Evolutionary conservation across 2,329 filamentous ascomycete species (phyloP), one percentile per base, ranked within the genome.

Genomic region (Colletotrichum viniferum): DNA sequence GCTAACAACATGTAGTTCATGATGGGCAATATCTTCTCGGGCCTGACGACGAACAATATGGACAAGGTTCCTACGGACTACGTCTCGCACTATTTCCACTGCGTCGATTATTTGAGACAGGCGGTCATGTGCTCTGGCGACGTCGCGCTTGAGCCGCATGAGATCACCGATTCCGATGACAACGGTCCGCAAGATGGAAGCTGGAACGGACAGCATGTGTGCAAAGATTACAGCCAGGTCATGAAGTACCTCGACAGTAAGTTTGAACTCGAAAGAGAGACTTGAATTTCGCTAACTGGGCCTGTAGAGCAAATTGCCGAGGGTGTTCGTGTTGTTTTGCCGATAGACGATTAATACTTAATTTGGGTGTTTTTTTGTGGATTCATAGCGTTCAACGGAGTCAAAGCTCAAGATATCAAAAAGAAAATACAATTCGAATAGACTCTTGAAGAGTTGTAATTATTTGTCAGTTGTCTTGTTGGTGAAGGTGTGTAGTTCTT

Each of bases 161-260:
- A 81, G 73, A 83, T 83, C 3, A 83, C 82, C 4, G 85, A 86
- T 72, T 81, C 84, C 0, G 81, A 83, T 63, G 82, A 86, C 61
- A 84, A 84, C 48, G 83, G 85, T 73, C 66, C 84, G 76, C 70
- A 76, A 48, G 80, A 81, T 5, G 85, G 85, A 16, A 85, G 84
- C 21, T 86, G 85, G 85, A 85, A 85, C 67, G 84, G 83, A 1
- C 84, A 84, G 75, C 85, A 86, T 67, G 82, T 86, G 18, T 86
- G 84, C 77, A 84, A 84, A 63, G 81, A 85, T 65, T 84, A 84
- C 78, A 77, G 78, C 71, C 77, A 85, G 63, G 82, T 86, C 36
- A 81, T 80, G 24, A 77, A 77, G 8, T 86, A 86, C 32, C 75
- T 86, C n/a, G 84, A 86, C 38, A 70, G 79, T 81, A 52, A 78